These are phyloP conservation scores for Patellaria atrata DNA, from an alignment of 495 filamentous ascomycete genomes.

Conservation along the genomic window DNA sequence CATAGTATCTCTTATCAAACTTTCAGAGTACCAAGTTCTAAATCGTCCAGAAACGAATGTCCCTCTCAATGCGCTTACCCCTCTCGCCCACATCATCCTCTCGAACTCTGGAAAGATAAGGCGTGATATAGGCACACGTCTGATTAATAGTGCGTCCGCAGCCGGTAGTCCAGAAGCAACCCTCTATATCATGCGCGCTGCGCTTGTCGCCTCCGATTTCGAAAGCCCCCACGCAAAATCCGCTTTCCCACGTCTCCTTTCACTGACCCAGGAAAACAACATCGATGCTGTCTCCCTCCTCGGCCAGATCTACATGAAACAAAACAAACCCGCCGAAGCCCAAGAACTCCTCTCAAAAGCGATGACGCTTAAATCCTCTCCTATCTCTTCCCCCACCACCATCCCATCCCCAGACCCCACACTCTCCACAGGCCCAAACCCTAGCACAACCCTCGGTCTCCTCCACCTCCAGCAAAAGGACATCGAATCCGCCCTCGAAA, in stretches of 20 bases:
- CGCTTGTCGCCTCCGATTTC: no score
- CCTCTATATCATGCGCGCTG: background rate
- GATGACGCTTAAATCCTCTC: background rate
- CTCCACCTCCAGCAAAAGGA: background rate
- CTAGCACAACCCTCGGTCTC: conserved; percentile 5
- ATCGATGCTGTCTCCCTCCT: conserved; percentile 11
- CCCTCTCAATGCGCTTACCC: background rate
- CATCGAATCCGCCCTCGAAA: conserved; percentile 4
- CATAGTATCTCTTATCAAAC: no score
- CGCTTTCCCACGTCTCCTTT: no score
- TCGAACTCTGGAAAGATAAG: background rate
- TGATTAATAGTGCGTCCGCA: background rate
- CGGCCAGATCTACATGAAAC: conserved; percentile 9
- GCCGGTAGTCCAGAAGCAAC: background rate
- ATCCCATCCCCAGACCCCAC: background rate
- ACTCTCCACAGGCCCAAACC: conserved; percentile 3
- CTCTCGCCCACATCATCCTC: background rate
- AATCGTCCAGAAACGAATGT: background rate
- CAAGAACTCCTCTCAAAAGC: conserved; percentile 8
- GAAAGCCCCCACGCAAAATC: no score
- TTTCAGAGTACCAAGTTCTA: no score
- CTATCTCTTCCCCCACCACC: no score
- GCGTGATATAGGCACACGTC: background rate
- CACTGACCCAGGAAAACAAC: no score
- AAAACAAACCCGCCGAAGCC: conserved; percentile 3